phyloP scores from a whole-genome alignment of 768 basidiomycete genomes.

The Rubroboletus satanas region DNA sequence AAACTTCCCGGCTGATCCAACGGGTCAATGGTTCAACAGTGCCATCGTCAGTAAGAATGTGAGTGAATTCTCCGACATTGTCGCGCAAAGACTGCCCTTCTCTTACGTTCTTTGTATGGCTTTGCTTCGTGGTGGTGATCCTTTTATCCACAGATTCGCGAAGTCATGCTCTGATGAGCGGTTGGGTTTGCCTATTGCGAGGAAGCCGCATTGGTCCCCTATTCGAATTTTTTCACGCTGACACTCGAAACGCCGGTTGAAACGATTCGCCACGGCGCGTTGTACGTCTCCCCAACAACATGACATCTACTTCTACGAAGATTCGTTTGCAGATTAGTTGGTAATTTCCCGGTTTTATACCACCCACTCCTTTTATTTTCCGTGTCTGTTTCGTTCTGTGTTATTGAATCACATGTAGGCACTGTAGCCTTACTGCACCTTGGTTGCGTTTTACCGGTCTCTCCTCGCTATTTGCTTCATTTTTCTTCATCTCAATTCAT shows the following conservation, averaged over 20 bases:
- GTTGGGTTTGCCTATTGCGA: neutral
- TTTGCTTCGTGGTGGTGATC: neutral
- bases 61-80: slow-evolving; percentile 34
- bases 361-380: neutral
- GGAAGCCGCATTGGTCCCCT: neutral
- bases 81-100: neutral
- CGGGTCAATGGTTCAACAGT: slow-evolving; percentile 33
- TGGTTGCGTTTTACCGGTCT: neutral
- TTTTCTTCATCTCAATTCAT: neutral
- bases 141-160: slow-evolving; percentile 41
- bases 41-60: slow-evolving; percentile 69
- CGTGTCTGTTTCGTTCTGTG: neutral
- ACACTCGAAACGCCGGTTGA: neutral
- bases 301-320: neutral
- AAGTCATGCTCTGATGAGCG: slow-evolving; percentile 44
- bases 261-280: slow-evolving; percentile 3
- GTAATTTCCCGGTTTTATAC: neutral
- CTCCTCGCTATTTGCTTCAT: neutral
- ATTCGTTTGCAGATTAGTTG: neutral
- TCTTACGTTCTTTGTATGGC: neutral
- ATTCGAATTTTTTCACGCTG: neutral
- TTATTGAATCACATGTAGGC: neutral
- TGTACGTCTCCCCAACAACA: neutral
- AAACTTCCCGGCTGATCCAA: slow-evolving; percentile 6
- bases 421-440: neutral